Base-by-base conservation (phyloP, 306 rosid genomes). In the barrel medic (Medicago truncatula) region DNA sequence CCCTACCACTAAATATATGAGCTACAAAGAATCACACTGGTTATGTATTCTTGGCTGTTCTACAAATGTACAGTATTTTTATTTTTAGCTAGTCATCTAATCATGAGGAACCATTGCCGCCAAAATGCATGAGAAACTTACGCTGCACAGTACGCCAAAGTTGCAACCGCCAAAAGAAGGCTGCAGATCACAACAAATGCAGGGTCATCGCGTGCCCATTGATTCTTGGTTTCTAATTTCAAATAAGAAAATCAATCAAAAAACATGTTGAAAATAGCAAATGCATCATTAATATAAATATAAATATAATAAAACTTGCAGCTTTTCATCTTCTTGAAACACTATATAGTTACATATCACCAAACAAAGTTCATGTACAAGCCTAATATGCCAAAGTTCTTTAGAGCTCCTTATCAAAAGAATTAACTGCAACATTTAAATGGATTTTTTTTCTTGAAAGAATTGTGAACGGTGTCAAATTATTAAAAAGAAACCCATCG, bases 171-270 rank as follows among this genome's bases (percentile, higher is more conserved):
- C 88, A 96, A 78, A 86, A 96, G 97, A 87, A 96, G 89, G 83
- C 93, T 92, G 91, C 96, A 96, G 87, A 96, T 92, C 88, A 96
- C 99, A 90, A 92, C 88, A 88, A 96, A 96, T 83, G 97, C 99
- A 85, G 99, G 99, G 80, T 96, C 99, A 52, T 96, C 99, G 25
- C 99, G 99, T 70, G 99, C 98, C 99, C 99, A 96, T 83, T 96
- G 99, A 75, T 96, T 96, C 93, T 96, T 96, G 86, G 99, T 96
- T 90, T 96, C 99, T 96, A 94, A 83, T 72, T 72, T 78, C 80
- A 65, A 86, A 77, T 15, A 66, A 67, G 53, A 21, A 71, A 75
- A 58, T 9, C 46, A 72, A 76, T 71, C 69, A 72, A 66, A 78
- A 78, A 38, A 34, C 8, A 6, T 54, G 67, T 72, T 73, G 23